Percentiles rank a stretch among this genome's conserved stretches.
These are phyloP conservation scores for Cutaneotrichosporon cyanovorans DNA, from an alignment of 1,284 basidiomycete genomes.

Conservation along the genomic window DNA sequence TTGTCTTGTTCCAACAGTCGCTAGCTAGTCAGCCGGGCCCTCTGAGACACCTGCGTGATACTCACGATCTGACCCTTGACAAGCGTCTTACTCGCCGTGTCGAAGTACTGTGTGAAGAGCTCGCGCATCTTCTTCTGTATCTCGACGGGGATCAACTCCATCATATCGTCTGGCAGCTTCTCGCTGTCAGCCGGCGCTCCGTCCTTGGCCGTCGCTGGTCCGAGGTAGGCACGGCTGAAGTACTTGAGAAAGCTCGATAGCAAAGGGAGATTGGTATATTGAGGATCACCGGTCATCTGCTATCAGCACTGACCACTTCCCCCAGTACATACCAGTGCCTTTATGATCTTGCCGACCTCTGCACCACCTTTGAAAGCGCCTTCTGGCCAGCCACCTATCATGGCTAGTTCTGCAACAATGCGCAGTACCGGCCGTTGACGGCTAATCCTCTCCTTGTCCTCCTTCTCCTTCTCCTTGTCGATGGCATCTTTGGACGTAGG, in stretches of 20 bases:
- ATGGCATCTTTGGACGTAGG: conserved; percentile 34
- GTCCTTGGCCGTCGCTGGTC: conserved; percentile 49
- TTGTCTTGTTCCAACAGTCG: conserved; percentile 92
- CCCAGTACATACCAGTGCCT: conserved; percentile 55
- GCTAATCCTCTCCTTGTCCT: conserved; percentile 69
- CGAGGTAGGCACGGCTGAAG: conserved; percentile 72
- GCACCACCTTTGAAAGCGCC: conserved; percentile 57
- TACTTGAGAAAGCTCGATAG: conserved; percentile 76
- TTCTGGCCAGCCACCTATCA: conserved; percentile 62
- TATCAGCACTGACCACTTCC: conserved; percentile 4
- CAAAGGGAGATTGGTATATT: conserved; percentile 74
- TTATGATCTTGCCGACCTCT: conserved; percentile 63
- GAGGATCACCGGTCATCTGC: conserved; percentile 78
- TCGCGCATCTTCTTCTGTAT: conserved; percentile 81
- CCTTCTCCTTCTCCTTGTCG: conserved; percentile 75
- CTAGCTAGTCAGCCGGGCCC: conserved; percentile 51
- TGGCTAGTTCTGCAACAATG: conserved; percentile 79
- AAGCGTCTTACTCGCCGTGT: conserved; percentile 81
- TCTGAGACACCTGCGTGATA: conserved; percentile 5
- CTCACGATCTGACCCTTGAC: conserved; percentile 80
- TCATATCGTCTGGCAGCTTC: conserved; percentile 50
- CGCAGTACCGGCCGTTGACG: conserved; percentile 80
- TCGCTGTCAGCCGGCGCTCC: conserved; percentile 10
- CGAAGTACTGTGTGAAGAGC: conserved; percentile 90
- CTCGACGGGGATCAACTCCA: conserved; percentile 70